Conservation (phyloP, 305 asterid genomes). For the Salvia sclarea region DNA sequence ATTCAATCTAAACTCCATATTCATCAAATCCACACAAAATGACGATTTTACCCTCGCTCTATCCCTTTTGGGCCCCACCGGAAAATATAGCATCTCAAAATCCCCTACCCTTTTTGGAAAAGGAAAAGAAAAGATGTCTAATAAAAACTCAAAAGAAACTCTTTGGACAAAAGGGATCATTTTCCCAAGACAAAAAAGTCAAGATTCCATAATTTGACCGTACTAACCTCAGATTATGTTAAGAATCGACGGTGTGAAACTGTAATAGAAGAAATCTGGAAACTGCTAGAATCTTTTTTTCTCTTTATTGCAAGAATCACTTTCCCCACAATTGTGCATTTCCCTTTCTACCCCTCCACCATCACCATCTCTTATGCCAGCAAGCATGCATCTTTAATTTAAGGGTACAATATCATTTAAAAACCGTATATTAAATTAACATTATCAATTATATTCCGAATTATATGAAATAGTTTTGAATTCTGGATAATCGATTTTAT, state of each 20-base stretch:
- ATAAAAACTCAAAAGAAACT: not conserved
- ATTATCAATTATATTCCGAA: no score
- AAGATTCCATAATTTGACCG: constrained; percentile 24
- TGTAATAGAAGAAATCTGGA: constrained; percentile 6
- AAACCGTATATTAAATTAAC: no score
- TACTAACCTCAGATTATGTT: constrained; percentile 37
- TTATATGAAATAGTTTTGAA: no score
- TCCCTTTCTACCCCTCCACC: constrained; percentile 36
- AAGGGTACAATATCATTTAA: no score
- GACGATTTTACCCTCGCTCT: constrained; percentile 28
- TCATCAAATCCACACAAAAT: constrained; percentile 10
- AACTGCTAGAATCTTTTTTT: constrained; percentile 38
- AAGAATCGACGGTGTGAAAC: constrained; percentile 54
- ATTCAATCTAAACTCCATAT: not conserved
- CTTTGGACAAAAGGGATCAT: not conserved
- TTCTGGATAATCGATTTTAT: no score
- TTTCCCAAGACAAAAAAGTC: not conserved
- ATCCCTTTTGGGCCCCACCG: not conserved
- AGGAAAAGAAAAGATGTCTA: not conserved
- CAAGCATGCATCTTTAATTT: no score
- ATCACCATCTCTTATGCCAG: no score
- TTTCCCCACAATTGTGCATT: not conserved
- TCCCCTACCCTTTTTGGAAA: constrained; percentile 7
- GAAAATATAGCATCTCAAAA: not conserved
- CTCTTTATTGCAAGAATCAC: constrained; percentile 34